phyloP scores from a whole-genome alignment of 495 filamentous ascomycete species.

The Hyaloscypha finlandica region DNA sequence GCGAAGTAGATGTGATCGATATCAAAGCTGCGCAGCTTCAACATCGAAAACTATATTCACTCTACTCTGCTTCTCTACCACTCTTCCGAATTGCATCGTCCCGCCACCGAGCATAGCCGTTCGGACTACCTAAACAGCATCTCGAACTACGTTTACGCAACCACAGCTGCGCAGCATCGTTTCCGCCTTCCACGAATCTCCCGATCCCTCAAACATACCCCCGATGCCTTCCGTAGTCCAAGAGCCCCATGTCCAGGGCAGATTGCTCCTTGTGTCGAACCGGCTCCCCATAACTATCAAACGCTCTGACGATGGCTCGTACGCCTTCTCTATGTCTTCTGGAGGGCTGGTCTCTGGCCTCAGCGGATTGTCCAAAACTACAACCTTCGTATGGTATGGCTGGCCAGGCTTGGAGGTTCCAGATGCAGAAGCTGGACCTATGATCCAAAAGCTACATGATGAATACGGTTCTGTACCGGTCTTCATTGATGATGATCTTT shows the following conservation, averaged over 20 bases:
- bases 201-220: background rate
- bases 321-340: constrained; percentile 92
- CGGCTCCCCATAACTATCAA: constrained; percentile 95
- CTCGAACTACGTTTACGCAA: background rate
- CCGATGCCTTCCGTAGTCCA: constrained; percentile 30
- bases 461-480: constrained; percentile 75
- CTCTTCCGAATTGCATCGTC: constrained; percentile 3
- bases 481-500: constrained; percentile 76
- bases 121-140: background rate
- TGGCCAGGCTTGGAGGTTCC: constrained; percentile 92
- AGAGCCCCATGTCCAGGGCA: constrained; percentile 32
- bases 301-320: constrained; percentile 76
- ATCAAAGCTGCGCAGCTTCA: constrained; percentile 15
- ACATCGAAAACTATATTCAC: background rate
- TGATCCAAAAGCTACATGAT: constrained; percentile 69
- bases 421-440: constrained; percentile 63
- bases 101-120: constrained; percentile 4
- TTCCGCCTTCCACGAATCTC: background rate
- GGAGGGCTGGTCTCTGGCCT: constrained; percentile 91
- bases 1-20: constrained; percentile 12
- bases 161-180: background rate
- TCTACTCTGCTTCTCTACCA: background rate
- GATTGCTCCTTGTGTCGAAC: constrained; percentile 86
- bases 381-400: constrained; percentile 95
- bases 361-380: constrained; percentile 85